phyloP scores from a whole-genome alignment of 345 rosid genomes.

The Cardamine occulta region DNA sequence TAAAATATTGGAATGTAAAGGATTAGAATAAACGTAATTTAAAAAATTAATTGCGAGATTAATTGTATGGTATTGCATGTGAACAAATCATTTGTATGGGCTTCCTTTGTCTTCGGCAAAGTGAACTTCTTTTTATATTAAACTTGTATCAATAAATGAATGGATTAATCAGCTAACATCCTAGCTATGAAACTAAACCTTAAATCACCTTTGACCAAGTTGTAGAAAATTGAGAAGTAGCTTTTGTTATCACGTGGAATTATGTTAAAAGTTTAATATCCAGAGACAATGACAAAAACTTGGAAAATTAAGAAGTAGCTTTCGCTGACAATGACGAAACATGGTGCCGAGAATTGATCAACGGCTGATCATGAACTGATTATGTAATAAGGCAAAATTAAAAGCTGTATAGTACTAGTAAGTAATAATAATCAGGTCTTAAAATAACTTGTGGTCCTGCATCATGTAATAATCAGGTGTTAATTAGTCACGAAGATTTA shows the following conservation, averaged over 20 bases:
- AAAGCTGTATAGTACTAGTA: slow-evolving; percentile 11
- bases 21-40: not conserved
- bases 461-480: not conserved
- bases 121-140: slow-evolving; percentile 13
- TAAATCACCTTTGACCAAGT: not conserved
- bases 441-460: slow-evolving; percentile 34
- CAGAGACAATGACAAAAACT: not conserved
- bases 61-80: slow-evolving; percentile 52
- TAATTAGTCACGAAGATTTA: too few relatives aligned
- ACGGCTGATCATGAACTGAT: slow-evolving; percentile 34
- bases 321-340: slow-evolving; percentile 12
- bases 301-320: not conserved
- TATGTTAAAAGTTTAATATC: not conserved
- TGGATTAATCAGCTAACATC: slow-evolving; percentile 12
- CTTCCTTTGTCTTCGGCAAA: slow-evolving; percentile 54
- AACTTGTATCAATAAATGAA: slow-evolving; percentile 4
- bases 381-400: slow-evolving; percentile 5
- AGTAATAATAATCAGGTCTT: slow-evolving; percentile 11
- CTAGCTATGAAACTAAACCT: slow-evolving; percentile 2
- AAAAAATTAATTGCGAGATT: slow-evolving; percentile 25
- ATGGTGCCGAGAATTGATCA: slow-evolving; percentile 23
- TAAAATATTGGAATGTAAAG: slow-evolving; percentile 11
- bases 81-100: slow-evolving; percentile 78
- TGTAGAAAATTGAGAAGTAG: slow-evolving; percentile 8
- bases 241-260: slow-evolving; percentile 7